These are phyloP conservation scores for Pseudogymnoascus pannorum DNA, from an alignment of 2,329 filamentous ascomycete genomes.

Conservation along the genomic window DNA sequence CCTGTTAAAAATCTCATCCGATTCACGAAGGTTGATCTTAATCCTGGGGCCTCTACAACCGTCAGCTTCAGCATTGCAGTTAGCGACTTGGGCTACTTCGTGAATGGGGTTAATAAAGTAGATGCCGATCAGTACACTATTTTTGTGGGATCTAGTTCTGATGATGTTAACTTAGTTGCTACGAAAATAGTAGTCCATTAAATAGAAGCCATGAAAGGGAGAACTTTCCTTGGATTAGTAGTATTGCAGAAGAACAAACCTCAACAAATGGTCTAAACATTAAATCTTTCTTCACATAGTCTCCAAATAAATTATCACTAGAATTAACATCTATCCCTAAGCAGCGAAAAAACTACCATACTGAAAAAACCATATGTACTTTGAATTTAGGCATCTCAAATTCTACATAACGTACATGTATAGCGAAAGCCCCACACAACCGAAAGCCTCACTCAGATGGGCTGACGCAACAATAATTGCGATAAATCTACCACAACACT, in stretches of 20 bases:
- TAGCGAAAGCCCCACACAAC: too few species aligned
- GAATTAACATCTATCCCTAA: too few species aligned
- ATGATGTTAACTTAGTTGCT: not conserved
- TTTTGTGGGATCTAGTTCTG: not conserved
- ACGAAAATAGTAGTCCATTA: not conserved
- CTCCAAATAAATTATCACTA: not conserved
- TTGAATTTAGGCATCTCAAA: too few species aligned
- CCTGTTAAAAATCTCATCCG: slow-evolving; percentile 4
- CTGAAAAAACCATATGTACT: too few species aligned
- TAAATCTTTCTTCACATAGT: not conserved
- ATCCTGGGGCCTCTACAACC: not conserved
- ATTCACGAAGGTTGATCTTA: not conserved
- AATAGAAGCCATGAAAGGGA: not conserved
- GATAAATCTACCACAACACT: too few species aligned
- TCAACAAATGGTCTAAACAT: not conserved
- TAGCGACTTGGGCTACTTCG: not conserved
- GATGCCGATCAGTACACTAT: slow-evolving; percentile 1
- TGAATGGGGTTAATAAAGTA: not conserved
- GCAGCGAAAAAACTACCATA: too few species aligned
- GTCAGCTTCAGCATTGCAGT: not conserved
- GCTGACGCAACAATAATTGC: too few species aligned
- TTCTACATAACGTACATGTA: too few species aligned
- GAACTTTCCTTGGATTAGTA: not conserved
- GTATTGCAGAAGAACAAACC: not conserved
- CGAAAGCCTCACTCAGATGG: too few species aligned